Conservation (phyloP, 2,329 filamentous ascomycete genomes). For the Didymella exigua region DNA sequence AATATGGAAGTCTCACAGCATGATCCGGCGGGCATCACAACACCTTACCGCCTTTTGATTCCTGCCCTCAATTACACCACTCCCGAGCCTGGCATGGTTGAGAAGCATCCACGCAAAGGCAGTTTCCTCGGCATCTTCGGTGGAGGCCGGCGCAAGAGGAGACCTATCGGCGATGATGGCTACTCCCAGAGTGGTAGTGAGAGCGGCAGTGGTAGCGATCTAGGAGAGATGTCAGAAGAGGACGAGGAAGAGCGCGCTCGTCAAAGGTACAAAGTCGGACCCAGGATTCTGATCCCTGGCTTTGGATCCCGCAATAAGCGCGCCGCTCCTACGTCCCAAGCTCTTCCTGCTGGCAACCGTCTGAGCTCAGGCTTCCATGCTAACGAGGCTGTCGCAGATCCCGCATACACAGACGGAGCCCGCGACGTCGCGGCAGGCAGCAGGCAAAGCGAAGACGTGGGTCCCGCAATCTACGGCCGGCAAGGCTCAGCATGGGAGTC, state of each 20-base stretch:
- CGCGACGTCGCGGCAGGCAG: conserved; percentile 21
- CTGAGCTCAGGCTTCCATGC: conserved; percentile 35
- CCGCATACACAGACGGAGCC: conserved; percentile 15
- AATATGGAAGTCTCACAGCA: conserved; percentile 87
- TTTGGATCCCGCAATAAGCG: conserved; percentile 35
- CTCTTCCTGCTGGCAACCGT: conserved; percentile 20
- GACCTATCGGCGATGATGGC: conserved; percentile 42
- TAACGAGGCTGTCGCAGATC: conserved; percentile 26
- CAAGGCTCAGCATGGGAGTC: conserved; percentile 33
- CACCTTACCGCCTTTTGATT: conserved; percentile 84
- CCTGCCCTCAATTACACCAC: conserved; percentile 67
- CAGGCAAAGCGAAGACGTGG: conserved; percentile 31
- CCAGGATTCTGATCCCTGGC: conserved; percentile 40
- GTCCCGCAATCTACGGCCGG: conserved; percentile 7
- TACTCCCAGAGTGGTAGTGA: conserved; percentile 36
- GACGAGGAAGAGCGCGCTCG: conserved; percentile 40
- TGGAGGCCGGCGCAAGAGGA: conserved; percentile 24
- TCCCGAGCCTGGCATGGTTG: conserved; percentile 22
- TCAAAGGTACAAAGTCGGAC: conserved; percentile 44
- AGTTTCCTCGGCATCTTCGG: conserved; percentile 38
- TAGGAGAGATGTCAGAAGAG: conserved; percentile 33
- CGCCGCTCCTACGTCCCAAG: conserved; percentile 23
- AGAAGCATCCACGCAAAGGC: conserved; percentile 36
- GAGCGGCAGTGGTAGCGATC: conserved; percentile 35
- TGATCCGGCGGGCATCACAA: conserved; percentile 86